Evolutionary conservation across 805 yeast genomes (phyloP).

Genomic region (Scheffersomyces stipitis): DNA sequence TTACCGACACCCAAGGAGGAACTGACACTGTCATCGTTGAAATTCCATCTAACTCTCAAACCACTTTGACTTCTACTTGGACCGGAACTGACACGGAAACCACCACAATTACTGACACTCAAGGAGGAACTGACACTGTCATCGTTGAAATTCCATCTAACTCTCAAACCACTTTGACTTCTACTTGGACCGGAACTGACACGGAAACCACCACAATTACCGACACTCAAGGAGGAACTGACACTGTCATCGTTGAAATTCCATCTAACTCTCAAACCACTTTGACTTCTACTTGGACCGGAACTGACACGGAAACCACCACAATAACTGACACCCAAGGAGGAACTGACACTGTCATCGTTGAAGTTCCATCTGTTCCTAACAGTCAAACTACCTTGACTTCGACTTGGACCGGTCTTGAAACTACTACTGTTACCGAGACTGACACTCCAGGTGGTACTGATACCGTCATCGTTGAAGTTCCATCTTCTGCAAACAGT

Average conservation of each 20-base stretch:
- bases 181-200: too few species aligned
- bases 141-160: slow-evolving; percentile 10
- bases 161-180: slow-evolving; percentile 6
- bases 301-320: slow-evolving; percentile 3
- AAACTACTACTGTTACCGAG: too few species aligned
- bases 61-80: slow-evolving; percentile 1
- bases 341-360: slow-evolving; percentile 2
- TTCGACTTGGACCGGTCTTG: too few species aligned
- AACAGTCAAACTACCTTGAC: too few species aligned
- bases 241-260: too few species aligned
- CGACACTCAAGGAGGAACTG: too few species aligned
- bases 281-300: slow-evolving; percentile 10
- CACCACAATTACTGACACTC: slow-evolving; percentile 5
- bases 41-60: slow-evolving; percentile 1
- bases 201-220: too few species aligned
- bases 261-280: too few species aligned
- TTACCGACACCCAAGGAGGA: neutral
- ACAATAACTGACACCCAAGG: slow-evolving; percentile 3
- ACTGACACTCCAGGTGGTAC: too few species aligned
- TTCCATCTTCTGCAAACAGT: too few species aligned
- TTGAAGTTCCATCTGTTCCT: slow-evolving; percentile 11
- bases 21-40: slow-evolving; percentile 4
- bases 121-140: slow-evolving; percentile 11
- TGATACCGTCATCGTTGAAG: too few species aligned
- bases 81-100: slow-evolving; percentile 2